Conservation (phyloP, 805 yeast genomes). For the Saccharomyces mikatae region DNA sequence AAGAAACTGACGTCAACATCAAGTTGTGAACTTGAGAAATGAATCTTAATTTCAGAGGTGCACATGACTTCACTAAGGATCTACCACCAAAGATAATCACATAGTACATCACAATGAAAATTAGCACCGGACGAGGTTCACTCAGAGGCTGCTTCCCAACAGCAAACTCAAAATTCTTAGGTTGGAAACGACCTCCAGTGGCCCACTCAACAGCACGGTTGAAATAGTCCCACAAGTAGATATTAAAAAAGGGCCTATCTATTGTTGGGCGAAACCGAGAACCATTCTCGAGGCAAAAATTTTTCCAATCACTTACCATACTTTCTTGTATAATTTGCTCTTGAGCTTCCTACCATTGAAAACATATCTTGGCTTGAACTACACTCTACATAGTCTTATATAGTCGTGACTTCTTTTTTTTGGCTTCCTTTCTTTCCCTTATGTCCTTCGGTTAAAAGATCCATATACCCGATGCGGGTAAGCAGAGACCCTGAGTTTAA, state of each 20-base stretch:
- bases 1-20: constrained; percentile 60
- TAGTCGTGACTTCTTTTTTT: background rate
- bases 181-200: constrained; percentile 24
- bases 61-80: constrained; percentile 43
- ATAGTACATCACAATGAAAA: constrained; percentile 61
- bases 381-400: background rate
- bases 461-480: background rate
- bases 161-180: constrained; percentile 52
- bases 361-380: background rate
- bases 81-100: constrained; percentile 81
- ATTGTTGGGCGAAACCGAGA: constrained; percentile 12
- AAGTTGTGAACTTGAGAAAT: constrained; percentile 83
- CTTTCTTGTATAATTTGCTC: background rate
- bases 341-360: background rate
- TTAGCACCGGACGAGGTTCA: constrained; percentile 48
- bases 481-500: background rate
- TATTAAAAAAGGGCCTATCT: constrained; percentile 24
- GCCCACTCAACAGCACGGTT: constrained; percentile 12
- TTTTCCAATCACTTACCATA: background rate
- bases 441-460: background rate
- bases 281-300: background rate
- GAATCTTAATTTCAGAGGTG: constrained; percentile 64
- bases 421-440: background rate
- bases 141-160: constrained; percentile 61
- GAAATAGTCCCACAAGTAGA: constrained; percentile 25